Evolutionary conservation across 768 basidiomycete species (phyloP).

Genomic region (Amanita brunnescens): DNA sequence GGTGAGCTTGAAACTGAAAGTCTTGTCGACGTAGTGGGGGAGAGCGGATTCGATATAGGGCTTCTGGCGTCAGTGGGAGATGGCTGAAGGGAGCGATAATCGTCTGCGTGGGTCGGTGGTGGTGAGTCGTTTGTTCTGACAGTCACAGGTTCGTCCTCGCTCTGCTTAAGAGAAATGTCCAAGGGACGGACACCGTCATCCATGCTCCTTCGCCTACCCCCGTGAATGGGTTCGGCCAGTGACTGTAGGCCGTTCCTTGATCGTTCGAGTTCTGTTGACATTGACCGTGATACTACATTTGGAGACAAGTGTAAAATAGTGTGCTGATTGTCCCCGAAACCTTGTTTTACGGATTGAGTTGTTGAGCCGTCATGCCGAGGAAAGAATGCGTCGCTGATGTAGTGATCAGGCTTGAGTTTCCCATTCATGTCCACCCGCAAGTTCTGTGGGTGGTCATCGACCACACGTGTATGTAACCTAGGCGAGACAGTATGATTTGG

Average conservation of each 20-base stretch:
- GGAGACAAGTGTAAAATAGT: slow-evolving; percentile 21
- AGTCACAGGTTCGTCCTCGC: slow-evolving; percentile 10
- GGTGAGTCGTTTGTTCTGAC: slow-evolving; percentile 9
- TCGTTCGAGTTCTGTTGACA: slow-evolving; percentile 11
- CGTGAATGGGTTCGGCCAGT: slow-evolving; percentile 14
- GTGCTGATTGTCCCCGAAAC: slow-evolving; percentile 7
- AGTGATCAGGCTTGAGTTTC: slow-evolving; percentile 22
- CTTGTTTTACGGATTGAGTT: slow-evolving; percentile 10
- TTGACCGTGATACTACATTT: background rate
- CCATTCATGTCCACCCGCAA: slow-evolving; percentile 18
- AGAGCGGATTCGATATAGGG: background rate
- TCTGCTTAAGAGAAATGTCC: slow-evolving; percentile 26
- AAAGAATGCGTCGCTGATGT: slow-evolving; percentile 31
- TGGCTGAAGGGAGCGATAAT: slow-evolving; percentile 19
- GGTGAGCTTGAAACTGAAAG: background rate
- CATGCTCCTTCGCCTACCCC: slow-evolving; percentile 31
- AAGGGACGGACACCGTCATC: slow-evolving; percentile 38
- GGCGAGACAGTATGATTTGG: slow-evolving; percentile 10
- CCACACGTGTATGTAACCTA: background rate
- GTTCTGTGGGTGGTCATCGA: slow-evolving; percentile 7
- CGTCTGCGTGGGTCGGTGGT: slow-evolving; percentile 13
- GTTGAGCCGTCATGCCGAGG: slow-evolving; percentile 13
- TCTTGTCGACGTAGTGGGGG: background rate
- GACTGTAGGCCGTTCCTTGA: slow-evolving; percentile 31
- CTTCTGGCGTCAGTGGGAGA: background rate